phyloP scores from a whole-genome alignment of 2,329 filamentous ascomycete species.

The Cladobotryum protrusum region DNA sequence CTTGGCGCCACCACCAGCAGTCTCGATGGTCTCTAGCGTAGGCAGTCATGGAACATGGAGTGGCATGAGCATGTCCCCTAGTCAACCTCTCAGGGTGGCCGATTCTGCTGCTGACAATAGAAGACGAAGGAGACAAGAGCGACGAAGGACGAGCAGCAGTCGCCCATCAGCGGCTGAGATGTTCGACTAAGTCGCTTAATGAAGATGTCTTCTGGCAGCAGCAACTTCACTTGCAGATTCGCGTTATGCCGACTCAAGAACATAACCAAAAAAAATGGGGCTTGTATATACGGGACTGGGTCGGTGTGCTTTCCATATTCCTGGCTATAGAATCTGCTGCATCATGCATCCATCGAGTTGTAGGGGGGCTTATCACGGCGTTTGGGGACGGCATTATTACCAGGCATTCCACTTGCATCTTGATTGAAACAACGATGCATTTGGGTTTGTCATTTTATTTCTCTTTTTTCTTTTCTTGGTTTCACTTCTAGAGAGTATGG shows the following conservation, averaged over 20 bases:
- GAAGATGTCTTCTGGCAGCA: background rate
- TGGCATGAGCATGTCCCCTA: conserved; percentile 42
- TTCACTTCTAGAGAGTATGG: background rate
- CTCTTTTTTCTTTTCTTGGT: conserved; percentile 1
- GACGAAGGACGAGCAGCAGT: conserved; percentile 36
- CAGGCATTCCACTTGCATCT: conserved; percentile 8
- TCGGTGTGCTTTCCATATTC: background rate
- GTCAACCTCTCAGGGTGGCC: conserved; percentile 22
- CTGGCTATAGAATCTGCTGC: conserved; percentile 4
- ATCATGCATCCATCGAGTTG: conserved; percentile 8
- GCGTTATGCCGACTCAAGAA: background rate
- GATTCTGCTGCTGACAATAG: conserved; percentile 41
- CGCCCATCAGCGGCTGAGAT: conserved; percentile 30
- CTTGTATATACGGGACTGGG: conserved; percentile 6
- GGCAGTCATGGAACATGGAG: conserved; percentile 51
- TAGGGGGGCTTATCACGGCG: conserved; percentile 9
- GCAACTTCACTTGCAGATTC: background rate
- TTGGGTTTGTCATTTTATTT: background rate
- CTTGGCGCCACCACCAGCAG: conserved; percentile 30
- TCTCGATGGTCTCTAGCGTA: conserved; percentile 40
- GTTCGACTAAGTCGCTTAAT: conserved; percentile 26
- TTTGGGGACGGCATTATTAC: conserved; percentile 11
- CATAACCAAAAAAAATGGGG: background rate
- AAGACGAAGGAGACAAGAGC: conserved; percentile 49
- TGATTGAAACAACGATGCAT: conserved; percentile 1